phyloP scores from a whole-genome alignment of 345 rosid genomes.

The Hibiscus syriacus region DNA sequence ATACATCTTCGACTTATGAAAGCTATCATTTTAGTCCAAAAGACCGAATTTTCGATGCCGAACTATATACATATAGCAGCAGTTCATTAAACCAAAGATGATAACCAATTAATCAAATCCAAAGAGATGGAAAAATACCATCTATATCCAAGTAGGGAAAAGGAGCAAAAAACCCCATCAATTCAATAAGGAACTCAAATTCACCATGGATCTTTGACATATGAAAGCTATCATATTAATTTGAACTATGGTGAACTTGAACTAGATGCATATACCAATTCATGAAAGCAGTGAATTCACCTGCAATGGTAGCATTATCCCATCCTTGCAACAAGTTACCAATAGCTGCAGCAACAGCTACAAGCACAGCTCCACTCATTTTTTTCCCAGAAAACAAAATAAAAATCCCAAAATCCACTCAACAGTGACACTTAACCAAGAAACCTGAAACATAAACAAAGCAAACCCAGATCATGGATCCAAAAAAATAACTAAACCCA shows the following conservation, averaged over 20 bases:
- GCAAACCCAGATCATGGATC: not conserved
- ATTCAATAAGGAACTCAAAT: slow-evolving; percentile 14
- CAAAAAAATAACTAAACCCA: too few relatives aligned
- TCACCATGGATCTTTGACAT: not conserved
- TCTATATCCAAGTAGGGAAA: not conserved
- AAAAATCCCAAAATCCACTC: not conserved
- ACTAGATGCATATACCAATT: not conserved
- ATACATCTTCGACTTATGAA: not conserved
- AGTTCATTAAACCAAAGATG: not conserved
- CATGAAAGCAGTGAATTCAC: slow-evolving; percentile 23
- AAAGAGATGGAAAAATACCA: not conserved
- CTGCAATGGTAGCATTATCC: slow-evolving; percentile 98
- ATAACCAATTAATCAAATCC: not conserved
- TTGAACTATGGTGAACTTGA: not conserved
- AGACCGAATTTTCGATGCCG: not conserved
- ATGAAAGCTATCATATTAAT: not conserved
- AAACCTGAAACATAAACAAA: not conserved
- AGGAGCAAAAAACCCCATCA: not conserved
- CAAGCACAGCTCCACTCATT: slow-evolving; percentile 86
- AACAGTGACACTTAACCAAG: slow-evolving; percentile 7
- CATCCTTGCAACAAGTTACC: slow-evolving; percentile 98
- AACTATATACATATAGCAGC: not conserved
- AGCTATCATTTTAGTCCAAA: slow-evolving; percentile 6
- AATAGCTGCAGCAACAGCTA: slow-evolving; percentile 82
- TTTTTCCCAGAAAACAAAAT: slow-evolving; percentile 4